Percentiles rank a stretch among this genome's conserved stretches.
Evolutionary conservation across 345 rosid species (phyloP).

Genomic region (Acer campestre): DNA sequence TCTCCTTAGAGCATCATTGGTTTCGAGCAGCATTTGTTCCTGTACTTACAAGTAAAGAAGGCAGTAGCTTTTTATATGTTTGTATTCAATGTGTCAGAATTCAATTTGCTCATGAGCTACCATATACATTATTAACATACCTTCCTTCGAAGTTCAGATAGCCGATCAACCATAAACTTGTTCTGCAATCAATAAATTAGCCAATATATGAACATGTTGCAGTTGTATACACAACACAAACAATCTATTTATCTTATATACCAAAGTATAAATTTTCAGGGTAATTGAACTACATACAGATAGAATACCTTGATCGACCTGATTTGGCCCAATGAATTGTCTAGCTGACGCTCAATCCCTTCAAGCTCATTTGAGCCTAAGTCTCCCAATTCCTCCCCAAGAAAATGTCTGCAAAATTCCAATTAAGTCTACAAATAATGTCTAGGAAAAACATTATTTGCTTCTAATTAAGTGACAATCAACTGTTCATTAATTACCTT

Average conservation of each 20-base stretch:
- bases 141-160: conserved; percentile 45
- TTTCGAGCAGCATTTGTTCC: conserved; percentile 30
- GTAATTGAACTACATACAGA: not conserved
- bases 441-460: not conserved
- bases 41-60: conserved; percentile 15
- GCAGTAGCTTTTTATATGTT: not conserved
- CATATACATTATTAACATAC: conserved; percentile 17
- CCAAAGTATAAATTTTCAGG: not conserved
- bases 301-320: conserved; percentile 48
- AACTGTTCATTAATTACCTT: conserved; percentile 43
- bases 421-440: not conserved
- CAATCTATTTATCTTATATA: not conserved
- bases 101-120: not conserved
- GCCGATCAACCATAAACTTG: conserved; percentile 28
- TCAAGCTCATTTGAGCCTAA: conserved; percentile 43
- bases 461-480: not conserved
- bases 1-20: conserved; percentile 30
- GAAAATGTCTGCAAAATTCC: conserved; percentile 39
- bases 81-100: not conserved
- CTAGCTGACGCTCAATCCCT: conserved; percentile 53
- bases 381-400: conserved; percentile 52
- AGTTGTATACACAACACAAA: too few species aligned
- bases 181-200: conserved; percentile 25
- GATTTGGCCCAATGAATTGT: conserved; percentile 42
- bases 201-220: not conserved